Percentiles rank a stretch among this genome's conserved stretches.
Conservation (phyloP, 495 filamentous ascomycete genomes). For the Talaromyces trachyspermus region DNA sequence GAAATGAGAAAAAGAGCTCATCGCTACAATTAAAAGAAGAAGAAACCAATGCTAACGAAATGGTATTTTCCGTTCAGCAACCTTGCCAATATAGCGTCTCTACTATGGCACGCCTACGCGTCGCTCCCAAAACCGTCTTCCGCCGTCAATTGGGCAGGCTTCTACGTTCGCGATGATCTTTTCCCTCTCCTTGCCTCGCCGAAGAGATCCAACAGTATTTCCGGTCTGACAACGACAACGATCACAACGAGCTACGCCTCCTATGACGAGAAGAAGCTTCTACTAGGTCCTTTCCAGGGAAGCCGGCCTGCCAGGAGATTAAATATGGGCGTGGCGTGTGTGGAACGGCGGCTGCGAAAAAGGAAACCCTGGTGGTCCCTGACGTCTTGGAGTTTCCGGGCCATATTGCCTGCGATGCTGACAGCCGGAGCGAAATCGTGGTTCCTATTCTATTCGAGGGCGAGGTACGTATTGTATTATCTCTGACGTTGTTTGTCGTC, state of each 20-base stretch:
- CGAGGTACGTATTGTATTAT: slow-evolving; percentile 40
- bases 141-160: slow-evolving; percentile 83
- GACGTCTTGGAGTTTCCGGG: slow-evolving; percentile 75
- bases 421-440: slow-evolving; percentile 81
- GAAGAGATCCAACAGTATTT: slow-evolving; percentile 19
- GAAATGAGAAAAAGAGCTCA: not conserved
- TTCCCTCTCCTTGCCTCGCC: slow-evolving; percentile 32
- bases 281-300: slow-evolving; percentile 87
- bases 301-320: slow-evolving; percentile 83
- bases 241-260: slow-evolving; percentile 21
- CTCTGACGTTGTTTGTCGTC: slow-evolving; percentile 7
- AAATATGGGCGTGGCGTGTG: slow-evolving; percentile 75
- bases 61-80: slow-evolving; percentile 49
- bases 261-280: slow-evolving; percentile 36
- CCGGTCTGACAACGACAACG: slow-evolving; percentile 10
- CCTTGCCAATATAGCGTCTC: slow-evolving; percentile 73
- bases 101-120: slow-evolving; percentile 80
- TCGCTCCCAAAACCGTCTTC: slow-evolving; percentile 67
- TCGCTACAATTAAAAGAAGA: not conserved
- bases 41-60: not conserved
- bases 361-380: slow-evolving; percentile 60
- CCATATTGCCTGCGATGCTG: slow-evolving; percentile 86
- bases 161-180: slow-evolving; percentile 70
- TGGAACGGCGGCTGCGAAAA: slow-evolving; percentile 61
- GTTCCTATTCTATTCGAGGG: slow-evolving; percentile 62